Evolutionary conservation across 2,329 filamentous ascomycete genomes (phyloP).

Genomic region (Alternaria ethzedia): DNA sequence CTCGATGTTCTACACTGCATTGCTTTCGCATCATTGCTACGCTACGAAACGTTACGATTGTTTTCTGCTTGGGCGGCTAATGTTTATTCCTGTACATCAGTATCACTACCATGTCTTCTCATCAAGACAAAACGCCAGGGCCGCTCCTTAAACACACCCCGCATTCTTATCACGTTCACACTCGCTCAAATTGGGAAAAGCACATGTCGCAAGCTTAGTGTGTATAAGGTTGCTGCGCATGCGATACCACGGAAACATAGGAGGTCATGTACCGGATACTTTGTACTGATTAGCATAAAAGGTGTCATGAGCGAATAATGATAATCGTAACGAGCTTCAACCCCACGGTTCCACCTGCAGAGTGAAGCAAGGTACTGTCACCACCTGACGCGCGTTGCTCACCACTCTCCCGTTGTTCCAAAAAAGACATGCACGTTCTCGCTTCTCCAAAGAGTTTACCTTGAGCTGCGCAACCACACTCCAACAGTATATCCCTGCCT

Average conservation of each 20-base stretch:
- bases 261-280: slow-evolving; percentile 8
- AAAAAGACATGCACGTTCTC: slow-evolving; percentile 1
- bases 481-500: neutral
- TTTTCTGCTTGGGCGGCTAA: neutral
- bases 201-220: neutral
- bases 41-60: neutral
- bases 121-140: slow-evolving; percentile 23
- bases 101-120: slow-evolving; percentile 2
- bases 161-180: neutral
- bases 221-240: slow-evolving; percentile 1
- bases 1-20: neutral
- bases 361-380: neutral
- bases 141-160: slow-evolving; percentile 18
- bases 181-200: neutral
- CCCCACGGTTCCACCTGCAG: neutral
- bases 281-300: slow-evolving; percentile 7
- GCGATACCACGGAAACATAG: neutral
- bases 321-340: neutral
- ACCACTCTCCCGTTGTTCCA: slow-evolving; percentile 2
- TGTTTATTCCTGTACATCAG: neutral
- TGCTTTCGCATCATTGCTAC: neutral
- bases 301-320: neutral
- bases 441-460: neutral
- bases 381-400: neutral
- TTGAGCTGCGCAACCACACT: neutral